A percentile compares a stretch with the other conserved stretches of the same genome.
Evolutionary conservation across 164 flowering plant species (phyloP).

Genomic region (Kalanchoe fedtschenkoi): DNA sequence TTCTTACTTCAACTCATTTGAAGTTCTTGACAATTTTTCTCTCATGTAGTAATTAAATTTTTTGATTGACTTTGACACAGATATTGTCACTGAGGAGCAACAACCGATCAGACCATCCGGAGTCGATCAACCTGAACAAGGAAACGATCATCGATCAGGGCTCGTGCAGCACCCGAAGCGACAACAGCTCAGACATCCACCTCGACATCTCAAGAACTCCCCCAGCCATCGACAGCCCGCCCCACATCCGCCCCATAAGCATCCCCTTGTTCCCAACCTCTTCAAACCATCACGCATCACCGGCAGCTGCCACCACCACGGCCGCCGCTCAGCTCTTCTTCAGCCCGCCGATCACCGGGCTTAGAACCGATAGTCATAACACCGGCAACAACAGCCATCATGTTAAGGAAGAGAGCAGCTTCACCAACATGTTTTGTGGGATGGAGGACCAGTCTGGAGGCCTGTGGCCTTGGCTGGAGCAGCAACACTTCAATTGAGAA

Average conservation of each 20-base stretch:
- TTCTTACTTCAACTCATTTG: too few species aligned
- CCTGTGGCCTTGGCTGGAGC: constrained; percentile 93
- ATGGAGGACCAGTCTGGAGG: constrained; percentile 70
- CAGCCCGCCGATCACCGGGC: constrained; percentile 8
- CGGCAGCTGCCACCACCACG: constrained; percentile 24
- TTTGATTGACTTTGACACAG: constrained; percentile 30
- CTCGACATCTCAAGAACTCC: constrained; percentile 64
- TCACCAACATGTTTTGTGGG: constrained; percentile 63
- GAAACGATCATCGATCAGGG: constrained; percentile 62
- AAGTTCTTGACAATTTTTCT: too few species aligned
- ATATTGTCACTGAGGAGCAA: constrained; percentile 36
- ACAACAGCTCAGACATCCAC: constrained; percentile 77
- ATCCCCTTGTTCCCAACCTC: constrained; percentile 17
- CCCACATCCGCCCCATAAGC: constrained; percentile 25
- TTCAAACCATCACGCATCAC: constrained; percentile 17
- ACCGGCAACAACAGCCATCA: background rate
- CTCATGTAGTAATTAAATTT: too few species aligned
- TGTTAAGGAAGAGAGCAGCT: constrained; percentile 60
- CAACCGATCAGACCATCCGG: constrained; percentile 51
- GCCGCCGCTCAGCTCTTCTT: constrained; percentile 40
- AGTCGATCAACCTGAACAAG: constrained; percentile 82
- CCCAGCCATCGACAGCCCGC: constrained; percentile 49
- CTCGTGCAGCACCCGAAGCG: constrained; percentile 81
- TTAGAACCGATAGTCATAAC: background rate
- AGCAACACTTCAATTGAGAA: constrained; percentile 15